A percentile compares a stretch with the other conserved stretches of the same genome.
Evolutionary conservation across 768 basidiomycete genomes (phyloP).

Genomic region (Leccinum incarnatum): DNA sequence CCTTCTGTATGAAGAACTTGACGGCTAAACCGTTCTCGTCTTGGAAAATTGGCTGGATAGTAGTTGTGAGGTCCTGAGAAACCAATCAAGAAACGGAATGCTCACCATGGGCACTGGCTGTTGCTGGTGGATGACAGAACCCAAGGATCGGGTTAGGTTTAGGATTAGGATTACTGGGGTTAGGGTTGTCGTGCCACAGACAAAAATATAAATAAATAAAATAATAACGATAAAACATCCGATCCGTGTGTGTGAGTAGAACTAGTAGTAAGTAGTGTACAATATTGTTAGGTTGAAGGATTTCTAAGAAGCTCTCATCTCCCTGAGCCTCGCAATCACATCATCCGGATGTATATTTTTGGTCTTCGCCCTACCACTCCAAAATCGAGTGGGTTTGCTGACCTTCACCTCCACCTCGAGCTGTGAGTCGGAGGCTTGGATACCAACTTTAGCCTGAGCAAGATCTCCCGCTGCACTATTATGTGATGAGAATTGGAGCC

Average conservation of each 20-base stretch:
- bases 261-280: not conserved
- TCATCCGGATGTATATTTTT: constrained; percentile 41
- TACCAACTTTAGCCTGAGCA: not conserved
- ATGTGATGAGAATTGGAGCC: not conserved
- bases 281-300: not conserved
- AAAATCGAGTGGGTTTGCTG: constrained; percentile 37
- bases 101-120: constrained; percentile 22
- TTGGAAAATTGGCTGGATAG: constrained; percentile 64
- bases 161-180: constrained; percentile 17
- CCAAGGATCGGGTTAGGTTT: constrained; percentile 35
- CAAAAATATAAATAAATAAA: not conserved
- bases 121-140: constrained; percentile 17
- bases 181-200: constrained; percentile 12
- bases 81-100: not conserved
- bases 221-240: not conserved
- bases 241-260: not conserved
- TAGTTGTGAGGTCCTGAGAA: constrained; percentile 3
- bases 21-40: constrained; percentile 62
- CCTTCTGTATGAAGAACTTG: constrained; percentile 86
- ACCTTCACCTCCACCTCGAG: constrained; percentile 40
- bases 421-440: constrained; percentile 1
- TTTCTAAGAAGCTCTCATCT: constrained; percentile 33
- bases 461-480: constrained; percentile 4
- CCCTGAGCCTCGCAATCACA: constrained; percentile 44
- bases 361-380: constrained; percentile 32